Evolutionary conservation across 2,329 filamentous ascomycete genomes (phyloP).

Genomic region (Grosmannia clavigera): DNA sequence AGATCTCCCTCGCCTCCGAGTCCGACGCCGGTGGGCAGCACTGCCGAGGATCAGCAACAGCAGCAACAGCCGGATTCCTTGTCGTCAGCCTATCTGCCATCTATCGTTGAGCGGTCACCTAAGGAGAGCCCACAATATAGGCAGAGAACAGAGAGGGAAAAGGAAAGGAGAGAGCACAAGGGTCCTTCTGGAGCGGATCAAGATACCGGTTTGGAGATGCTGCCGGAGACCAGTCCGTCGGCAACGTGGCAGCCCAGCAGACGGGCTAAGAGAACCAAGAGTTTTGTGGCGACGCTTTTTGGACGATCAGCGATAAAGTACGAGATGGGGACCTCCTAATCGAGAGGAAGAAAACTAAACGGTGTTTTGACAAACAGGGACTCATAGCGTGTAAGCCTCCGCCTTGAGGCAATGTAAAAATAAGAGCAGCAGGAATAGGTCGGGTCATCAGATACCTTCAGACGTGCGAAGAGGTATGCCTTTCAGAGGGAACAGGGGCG

Average conservation of each 20-base stretch:
- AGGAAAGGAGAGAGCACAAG: neutral
- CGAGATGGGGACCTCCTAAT: conserved; percentile 1
- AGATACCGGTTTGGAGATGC: conserved; percentile 2
- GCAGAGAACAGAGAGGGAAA: neutral
- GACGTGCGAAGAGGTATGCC: too few species aligned
- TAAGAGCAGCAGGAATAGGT: neutral
- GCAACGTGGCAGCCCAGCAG: conserved; percentile 1
- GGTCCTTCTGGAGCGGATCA: neutral
- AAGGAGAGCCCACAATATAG: neutral
- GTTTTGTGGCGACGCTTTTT: conserved; percentile 34
- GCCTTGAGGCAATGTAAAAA: neutral
- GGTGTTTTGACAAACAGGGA: neutral
- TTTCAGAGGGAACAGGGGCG: too few species aligned
- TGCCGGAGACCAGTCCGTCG: neutral
- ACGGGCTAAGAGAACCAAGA: conserved; percentile 25
- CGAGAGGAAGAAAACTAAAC: neutral
- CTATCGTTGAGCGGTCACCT: conserved; percentile 7
- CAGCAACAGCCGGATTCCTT: neutral
- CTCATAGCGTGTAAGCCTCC: neutral
- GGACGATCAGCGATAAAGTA: conserved; percentile 17
- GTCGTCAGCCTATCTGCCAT: neutral
- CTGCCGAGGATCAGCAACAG: neutral
- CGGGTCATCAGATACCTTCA: neutral
- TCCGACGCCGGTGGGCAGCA: neutral
- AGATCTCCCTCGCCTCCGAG: conserved; percentile 3